Evolutionary conservation across 441 rosid genomes (phyloP), one percentile per base, ranked within the genome.

Genomic region (Aleurites moluccanus): DNA sequence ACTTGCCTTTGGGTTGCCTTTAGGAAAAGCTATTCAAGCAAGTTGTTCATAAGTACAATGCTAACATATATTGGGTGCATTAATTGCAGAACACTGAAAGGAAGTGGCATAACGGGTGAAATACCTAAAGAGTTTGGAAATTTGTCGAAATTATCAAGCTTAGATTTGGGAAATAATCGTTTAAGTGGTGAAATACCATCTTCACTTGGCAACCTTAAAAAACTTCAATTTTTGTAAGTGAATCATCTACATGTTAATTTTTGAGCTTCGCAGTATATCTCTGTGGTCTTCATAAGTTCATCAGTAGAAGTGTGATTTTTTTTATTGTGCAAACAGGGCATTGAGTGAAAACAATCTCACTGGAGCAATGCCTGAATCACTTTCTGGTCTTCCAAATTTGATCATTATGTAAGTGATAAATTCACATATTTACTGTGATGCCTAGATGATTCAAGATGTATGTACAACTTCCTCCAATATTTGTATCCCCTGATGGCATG

Each of bases 171-270:
- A 73, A 88, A 89, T 69, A 94, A 94, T 89, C 82, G 57, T 71
- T 81, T 94, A 70, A 85, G 76, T 73, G 99, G 99, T 73, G 81
- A 69, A 78, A 90, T 94, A 86, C 99, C 99, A 10, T 73, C 92
- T 72, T 79, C 94, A 69, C 84, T 92, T 70, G 97, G 99, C 62
- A 83, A 89, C 73, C 98, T 94, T 73, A 86, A 83, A 82, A 89
- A 79, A 76, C 98, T 92, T 82, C 98, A 92, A 82, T 91, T 94
- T 88, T 84, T 94, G 99, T 94, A 83, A 89, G 97, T 83, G 70
- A 73, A 72, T 64, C 38, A 8, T 77, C 72, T 38, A 13, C 66
- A 7, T 25, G 78, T 30, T 62, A 20, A 65, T 13, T 60, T 69
- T 66, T 69, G 73, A 63, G 56, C 70, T 27, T 56, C 61, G 15